Percentiles rank a stretch among this genome's conserved stretches.
These are phyloP conservation scores for Fusarium sp. DNA, from an alignment of 2,329 filamentous ascomycete genomes.

Conservation along the genomic window DNA sequence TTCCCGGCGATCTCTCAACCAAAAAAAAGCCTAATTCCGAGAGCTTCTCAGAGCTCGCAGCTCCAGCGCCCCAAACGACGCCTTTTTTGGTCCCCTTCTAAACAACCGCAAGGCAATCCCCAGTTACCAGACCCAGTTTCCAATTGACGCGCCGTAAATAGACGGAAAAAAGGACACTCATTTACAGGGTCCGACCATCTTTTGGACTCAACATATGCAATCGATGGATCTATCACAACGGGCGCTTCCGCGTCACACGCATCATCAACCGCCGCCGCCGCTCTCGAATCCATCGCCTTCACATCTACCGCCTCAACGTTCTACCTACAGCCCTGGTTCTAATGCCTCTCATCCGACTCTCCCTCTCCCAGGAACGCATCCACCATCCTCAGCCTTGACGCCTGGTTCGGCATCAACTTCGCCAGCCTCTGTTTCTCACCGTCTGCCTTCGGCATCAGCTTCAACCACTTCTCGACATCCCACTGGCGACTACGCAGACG, in stretches of 20 bases:
- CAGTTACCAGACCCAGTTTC: conserved; percentile 9
- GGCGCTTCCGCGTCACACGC: conserved; percentile 43
- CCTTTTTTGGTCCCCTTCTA: conserved; percentile 13
- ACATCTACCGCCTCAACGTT: conserved; percentile 34
- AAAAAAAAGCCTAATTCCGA: conserved; percentile 15
- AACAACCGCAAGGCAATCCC: conserved; percentile 19
- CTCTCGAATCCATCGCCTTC: conserved; percentile 36
- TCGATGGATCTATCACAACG: conserved; percentile 47
- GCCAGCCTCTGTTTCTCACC: conserved; percentile 43
- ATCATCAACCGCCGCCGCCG: conserved; percentile 30
- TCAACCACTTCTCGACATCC: conserved; percentile 33
- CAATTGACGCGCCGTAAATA: conserved; percentile 21
- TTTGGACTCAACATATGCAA: conserved; percentile 12
- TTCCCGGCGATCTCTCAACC: conserved; percentile 25
- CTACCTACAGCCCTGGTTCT: conserved; percentile 36
- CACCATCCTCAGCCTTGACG: conserved; percentile 40
- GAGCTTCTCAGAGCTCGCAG: conserved; percentile 20
- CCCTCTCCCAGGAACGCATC: conserved; percentile 33
- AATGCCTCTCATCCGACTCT: conserved; percentile 25
- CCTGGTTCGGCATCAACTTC: conserved; percentile 46
- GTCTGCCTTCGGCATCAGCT: conserved; percentile 38
- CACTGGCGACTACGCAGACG: conserved; percentile 36
- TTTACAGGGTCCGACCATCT: conserved; percentile 18
- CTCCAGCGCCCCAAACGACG: conserved; percentile 11
- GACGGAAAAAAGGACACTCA: conserved; percentile 16